phyloP scores from a whole-genome alignment of 352 stramenopile genomes.

The Globisporangium orthogonon region DNA sequence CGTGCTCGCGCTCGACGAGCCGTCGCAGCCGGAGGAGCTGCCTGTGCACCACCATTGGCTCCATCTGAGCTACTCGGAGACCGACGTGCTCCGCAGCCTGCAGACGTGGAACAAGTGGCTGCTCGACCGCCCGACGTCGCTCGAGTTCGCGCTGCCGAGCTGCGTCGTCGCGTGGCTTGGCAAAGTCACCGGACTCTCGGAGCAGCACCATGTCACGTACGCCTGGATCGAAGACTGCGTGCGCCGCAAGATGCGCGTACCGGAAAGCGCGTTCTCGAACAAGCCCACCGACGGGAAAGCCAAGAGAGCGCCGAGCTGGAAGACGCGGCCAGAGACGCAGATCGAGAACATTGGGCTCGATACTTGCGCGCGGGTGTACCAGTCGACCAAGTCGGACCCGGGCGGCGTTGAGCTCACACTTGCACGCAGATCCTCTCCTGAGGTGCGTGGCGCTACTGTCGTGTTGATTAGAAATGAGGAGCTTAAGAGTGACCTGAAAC shows the following conservation, averaged over 20 bases:
- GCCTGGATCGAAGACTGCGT: slow-evolving; percentile 83
- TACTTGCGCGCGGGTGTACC: slow-evolving; percentile 41
- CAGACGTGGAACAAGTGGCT: slow-evolving; percentile 44
- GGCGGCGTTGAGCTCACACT: slow-evolving; percentile 39
- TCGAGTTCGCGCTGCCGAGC: slow-evolving; percentile 45
- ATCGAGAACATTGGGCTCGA: slow-evolving; percentile 41
- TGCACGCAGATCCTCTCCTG: slow-evolving; percentile 34
- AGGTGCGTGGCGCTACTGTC: slow-evolving; percentile 18
- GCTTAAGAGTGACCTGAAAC: not conserved
- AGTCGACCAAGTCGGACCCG: slow-evolving; percentile 23
- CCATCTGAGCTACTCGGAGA: slow-evolving; percentile 37
- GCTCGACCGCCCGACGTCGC: slow-evolving; percentile 16
- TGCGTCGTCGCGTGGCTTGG: slow-evolving; percentile 55
- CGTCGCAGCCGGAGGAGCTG: slow-evolving; percentile 17
- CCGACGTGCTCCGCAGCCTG: slow-evolving; percentile 28
- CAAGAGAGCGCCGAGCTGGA: slow-evolving; percentile 30
- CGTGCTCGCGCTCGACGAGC: slow-evolving; percentile 57
- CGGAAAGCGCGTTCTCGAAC: slow-evolving; percentile 43
- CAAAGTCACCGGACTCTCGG: slow-evolving; percentile 33
- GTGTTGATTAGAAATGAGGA: not conserved
- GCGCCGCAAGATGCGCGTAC: slow-evolving; percentile 35
- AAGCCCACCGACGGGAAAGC: not conserved
- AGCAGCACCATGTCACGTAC: slow-evolving; percentile 65
- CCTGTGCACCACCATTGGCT: slow-evolving; percentile 31
- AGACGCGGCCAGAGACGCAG: slow-evolving; percentile 36